A percentile compares a stretch with the other conserved stretches of the same genome.
These are phyloP conservation scores for Diaporthe sp. DNA, from an alignment of 2,329 filamentous ascomycete species.

Conservation along the genomic window DNA sequence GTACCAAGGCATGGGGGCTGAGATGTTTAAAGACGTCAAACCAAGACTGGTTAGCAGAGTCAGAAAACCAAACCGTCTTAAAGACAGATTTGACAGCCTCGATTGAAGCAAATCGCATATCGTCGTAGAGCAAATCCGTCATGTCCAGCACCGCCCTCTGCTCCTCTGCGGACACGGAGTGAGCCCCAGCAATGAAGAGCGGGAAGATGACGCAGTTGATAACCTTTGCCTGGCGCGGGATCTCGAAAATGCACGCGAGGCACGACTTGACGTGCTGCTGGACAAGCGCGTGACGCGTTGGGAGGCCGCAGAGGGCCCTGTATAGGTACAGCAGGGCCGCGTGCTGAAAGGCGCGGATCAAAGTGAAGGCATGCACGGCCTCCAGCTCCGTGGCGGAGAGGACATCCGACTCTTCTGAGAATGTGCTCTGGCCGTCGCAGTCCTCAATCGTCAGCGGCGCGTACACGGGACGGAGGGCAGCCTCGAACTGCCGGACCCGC, in stretches of 20 bases:
- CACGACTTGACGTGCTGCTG: constrained; percentile 55
- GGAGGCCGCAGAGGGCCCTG: constrained; percentile 56
- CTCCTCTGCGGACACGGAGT: constrained; percentile 49
- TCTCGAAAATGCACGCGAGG: constrained; percentile 54
- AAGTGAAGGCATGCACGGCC: constrained; percentile 51
- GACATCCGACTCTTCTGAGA: constrained; percentile 10
- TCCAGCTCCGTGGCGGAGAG: constrained; percentile 44
- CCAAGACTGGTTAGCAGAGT: background rate
- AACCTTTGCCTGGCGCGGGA: constrained; percentile 52
- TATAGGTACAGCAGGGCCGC: constrained; percentile 59
- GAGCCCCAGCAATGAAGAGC: constrained; percentile 53
- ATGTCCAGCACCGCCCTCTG: constrained; percentile 44
- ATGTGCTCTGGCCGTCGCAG: constrained; percentile 27
- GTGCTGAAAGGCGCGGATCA: constrained; percentile 57
- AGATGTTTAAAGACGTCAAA: background rate
- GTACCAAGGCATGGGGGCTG: background rate
- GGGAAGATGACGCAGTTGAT: constrained; percentile 57
- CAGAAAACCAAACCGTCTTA: background rate
- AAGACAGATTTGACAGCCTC: background rate
- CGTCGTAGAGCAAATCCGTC: constrained; percentile 47
- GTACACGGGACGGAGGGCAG: constrained; percentile 46
- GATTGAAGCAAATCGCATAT: constrained; percentile 55
- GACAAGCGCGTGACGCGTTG: constrained; percentile 54
- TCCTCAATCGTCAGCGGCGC: constrained; percentile 47
- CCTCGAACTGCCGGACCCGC: constrained; percentile 48